A percentile compares a stretch with the other conserved stretches of the same genome.
Evolutionary conservation across 2,329 filamentous ascomycete genomes (phyloP).

Genomic region (Cryoendolithus antarcticus): DNA sequence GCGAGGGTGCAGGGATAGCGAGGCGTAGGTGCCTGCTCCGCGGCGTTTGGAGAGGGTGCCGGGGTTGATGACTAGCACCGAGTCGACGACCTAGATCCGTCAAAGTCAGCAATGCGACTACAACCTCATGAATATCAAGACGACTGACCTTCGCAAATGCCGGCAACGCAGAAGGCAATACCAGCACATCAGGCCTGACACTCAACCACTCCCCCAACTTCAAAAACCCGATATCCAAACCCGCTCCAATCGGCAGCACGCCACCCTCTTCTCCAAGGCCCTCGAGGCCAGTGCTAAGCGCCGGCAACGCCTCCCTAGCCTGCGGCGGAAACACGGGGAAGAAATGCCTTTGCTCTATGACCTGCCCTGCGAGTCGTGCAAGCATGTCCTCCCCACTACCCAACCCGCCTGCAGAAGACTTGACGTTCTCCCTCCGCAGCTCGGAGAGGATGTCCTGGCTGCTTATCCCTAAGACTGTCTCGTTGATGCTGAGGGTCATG

Average conservation of each 20-base stretch:
- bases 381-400: slow-evolving; percentile 49
- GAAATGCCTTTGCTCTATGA: slow-evolving; percentile 85
- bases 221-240: slow-evolving; percentile 71
- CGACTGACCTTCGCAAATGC: slow-evolving; percentile 71
- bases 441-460: slow-evolving; percentile 77
- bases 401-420: slow-evolving; percentile 47
- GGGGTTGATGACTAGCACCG: slow-evolving; percentile 81
- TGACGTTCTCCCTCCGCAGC: slow-evolving; percentile 43
- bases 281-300: slow-evolving; percentile 23
- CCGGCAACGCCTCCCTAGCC: slow-evolving; percentile 54
- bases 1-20: slow-evolving; percentile 61
- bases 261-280: slow-evolving; percentile 12
- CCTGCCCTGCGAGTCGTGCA: slow-evolving; percentile 60
- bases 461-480: slow-evolving; percentile 68
- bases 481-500: slow-evolving; percentile 79
- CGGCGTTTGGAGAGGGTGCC: slow-evolving; percentile 74
- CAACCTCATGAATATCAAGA: too few species aligned
- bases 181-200: slow-evolving; percentile 69
- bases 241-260: slow-evolving; percentile 53
- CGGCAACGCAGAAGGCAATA: slow-evolving; percentile 70
- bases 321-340: slow-evolving; percentile 78
- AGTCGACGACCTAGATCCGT: slow-evolving; percentile 63
- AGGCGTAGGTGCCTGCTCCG: slow-evolving; percentile 74
- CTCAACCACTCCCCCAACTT: slow-evolving; percentile 86
- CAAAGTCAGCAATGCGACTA: too few species aligned